These are phyloP conservation scores for Chlorella sp. DNA, from an alignment of 139 green algal species.

Conservation along the genomic window DNA sequence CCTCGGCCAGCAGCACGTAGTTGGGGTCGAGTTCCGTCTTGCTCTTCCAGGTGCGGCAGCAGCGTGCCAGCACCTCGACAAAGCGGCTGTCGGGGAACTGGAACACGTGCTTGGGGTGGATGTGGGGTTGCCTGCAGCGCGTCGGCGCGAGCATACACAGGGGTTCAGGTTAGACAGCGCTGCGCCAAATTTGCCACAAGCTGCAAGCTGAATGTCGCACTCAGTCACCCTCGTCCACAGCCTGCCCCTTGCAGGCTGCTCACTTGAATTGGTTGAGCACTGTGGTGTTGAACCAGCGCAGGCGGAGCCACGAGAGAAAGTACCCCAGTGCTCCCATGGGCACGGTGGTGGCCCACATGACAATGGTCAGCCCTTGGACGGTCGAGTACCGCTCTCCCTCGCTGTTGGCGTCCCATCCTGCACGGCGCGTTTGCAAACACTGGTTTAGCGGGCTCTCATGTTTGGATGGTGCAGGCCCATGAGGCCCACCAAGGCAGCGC, in stretches of 20 bases:
- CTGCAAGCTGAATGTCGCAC: too few relatives aligned
- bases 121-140: conserved; percentile 4
- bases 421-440: too few relatives aligned
- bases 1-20: conserved; percentile 11
- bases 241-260: too few relatives aligned
- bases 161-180: too few relatives aligned
- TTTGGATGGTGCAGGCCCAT: too few relatives aligned
- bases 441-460: too few relatives aligned
- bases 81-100: conserved; percentile 31
- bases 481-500: too few relatives aligned
- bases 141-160: background rate
- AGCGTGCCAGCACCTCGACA: conserved; percentile 39
- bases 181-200: background rate
- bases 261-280: conserved; percentile 10
- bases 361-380: background rate
- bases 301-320: conserved; percentile 11
- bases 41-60: conserved; percentile 20
- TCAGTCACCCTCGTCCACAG: too few relatives aligned
- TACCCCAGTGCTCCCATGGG: background rate
- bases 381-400: background rate
- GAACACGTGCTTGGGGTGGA: conserved; percentile 23
- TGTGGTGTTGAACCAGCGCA: background rate
- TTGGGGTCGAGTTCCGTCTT: conserved; percentile 7
- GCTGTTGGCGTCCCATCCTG: background rate
- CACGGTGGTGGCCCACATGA: conserved; percentile 2